Evolutionary conservation across 129 eudicot genomes (phyloP).

Genomic region (Artemisia tridentata): DNA sequence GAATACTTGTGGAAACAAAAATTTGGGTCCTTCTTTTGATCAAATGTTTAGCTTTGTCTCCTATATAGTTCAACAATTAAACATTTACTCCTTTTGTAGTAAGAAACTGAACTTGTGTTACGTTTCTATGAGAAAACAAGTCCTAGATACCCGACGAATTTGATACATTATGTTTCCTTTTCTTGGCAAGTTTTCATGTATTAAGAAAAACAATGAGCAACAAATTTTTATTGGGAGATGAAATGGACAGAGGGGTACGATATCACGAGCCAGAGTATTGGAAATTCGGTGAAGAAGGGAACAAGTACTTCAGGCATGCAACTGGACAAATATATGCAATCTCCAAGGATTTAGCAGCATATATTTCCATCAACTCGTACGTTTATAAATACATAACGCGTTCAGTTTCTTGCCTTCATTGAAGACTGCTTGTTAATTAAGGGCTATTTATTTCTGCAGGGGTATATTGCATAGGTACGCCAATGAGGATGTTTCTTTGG

Average conservation of each 20-base stretch:
- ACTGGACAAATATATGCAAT: conserved; percentile 87
- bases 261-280: conserved; percentile 82
- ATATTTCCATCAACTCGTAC: conserved; percentile 63
- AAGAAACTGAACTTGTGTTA: no score
- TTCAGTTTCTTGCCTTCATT: background rate
- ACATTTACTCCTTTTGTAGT: no score
- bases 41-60: no score
- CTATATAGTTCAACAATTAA: no score
- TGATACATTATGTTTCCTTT: no score
- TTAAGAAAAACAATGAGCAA: background rate
- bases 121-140: no score
- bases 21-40: no score
- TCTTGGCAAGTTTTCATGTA: no score
- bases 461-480: conserved; percentile 70
- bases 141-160: no score
- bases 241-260: conserved; percentile 53
- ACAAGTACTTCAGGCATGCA: conserved; percentile 82
- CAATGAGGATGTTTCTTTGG: conserved; percentile 79
- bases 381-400: conserved; percentile 15
- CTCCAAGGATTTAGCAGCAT: conserved; percentile 68
- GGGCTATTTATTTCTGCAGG: conserved; percentile 28
- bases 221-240: conserved; percentile 4
- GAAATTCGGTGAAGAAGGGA: conserved; percentile 88
- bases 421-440: background rate
- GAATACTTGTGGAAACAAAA: no score